These are phyloP conservation scores for Apostasia shenzhenica DNA, from an alignment of 106 monocot genomes.

Conservation along the genomic window DNA sequence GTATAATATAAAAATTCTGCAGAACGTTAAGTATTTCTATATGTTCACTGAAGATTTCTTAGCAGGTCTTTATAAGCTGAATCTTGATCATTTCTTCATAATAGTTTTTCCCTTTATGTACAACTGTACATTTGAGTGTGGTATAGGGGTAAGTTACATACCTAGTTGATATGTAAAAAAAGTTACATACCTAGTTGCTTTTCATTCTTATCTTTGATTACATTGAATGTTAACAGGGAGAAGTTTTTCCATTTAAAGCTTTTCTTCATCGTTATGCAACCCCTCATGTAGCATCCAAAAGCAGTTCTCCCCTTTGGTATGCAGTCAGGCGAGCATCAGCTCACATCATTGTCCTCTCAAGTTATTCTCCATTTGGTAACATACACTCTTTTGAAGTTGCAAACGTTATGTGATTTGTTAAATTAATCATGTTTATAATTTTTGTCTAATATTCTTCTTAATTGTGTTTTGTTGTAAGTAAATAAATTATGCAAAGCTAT, in stretches of 20 bases:
- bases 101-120: not conserved
- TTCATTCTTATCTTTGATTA: constrained; percentile 1
- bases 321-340: constrained; percentile 84
- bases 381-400: not conserved
- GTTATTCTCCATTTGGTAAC: constrained; percentile 98
- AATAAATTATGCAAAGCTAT: too few relatives aligned
- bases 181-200: not conserved
- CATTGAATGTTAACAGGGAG: constrained; percentile 38
- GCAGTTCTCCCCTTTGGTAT: constrained; percentile 97
- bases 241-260: constrained; percentile 59
- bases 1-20: too few relatives aligned
- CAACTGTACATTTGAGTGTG: too few relatives aligned
- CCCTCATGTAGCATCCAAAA: constrained; percentile 64
- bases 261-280: constrained; percentile 65
- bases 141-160: too few relatives aligned
- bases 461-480: too few relatives aligned
- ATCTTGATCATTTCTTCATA: not conserved
- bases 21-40: too few relatives aligned
- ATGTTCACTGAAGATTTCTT: too few relatives aligned
- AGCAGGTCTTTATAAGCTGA: not conserved
- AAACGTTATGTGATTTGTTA: not conserved
- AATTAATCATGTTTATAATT: not conserved
- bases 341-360: constrained; percentile 92
- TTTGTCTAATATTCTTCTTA: not conserved
- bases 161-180: too few relatives aligned